Evolutionary conservation across 257 asterid species (phyloP), one percentile per base, ranked within the genome.

Genomic region (Hygrophila difformis): DNA sequence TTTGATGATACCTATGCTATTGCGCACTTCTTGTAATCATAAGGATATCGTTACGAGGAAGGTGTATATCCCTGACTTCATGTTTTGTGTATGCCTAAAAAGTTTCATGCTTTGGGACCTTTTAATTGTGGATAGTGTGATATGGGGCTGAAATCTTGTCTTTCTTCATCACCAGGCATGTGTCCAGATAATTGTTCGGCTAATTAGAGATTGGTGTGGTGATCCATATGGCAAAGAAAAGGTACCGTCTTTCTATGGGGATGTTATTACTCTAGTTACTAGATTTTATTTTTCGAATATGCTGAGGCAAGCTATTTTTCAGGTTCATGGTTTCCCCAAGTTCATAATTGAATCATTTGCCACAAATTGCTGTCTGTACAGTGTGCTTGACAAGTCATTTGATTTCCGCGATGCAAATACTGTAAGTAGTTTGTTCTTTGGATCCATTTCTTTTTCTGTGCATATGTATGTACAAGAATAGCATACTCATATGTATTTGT

Each of bases 331-430:
- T 39, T 91, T 91, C 67, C 69, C 49, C 49, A 67, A 61, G 46
- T 91, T 86, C 69, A 66, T 91, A 39, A 67, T 83, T 12, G 94
- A 81, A 59, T 65, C 76, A 13, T 91, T 91, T 65, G 93, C 94
- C 15, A 63, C 67, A 51, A 82, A 78, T 55, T 91, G 99, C 51
- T 91, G 99, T 49, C 66, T 91, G 55, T 69, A 82, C 78, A 91
- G 97, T 52, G 94, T 91, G 63, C 87, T 91, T 22, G 95, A 91
- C 66, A 76, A 78, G 59, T 86, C 99, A 60, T 91, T 86, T 20
- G 93, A 83, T 56, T 81, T 82, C 57, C 79, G 76, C 20, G 97
- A 91, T 74, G 89, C 99, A 39, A 87, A 83, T 62, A 74, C 94
- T 26, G 99, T 91, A 86, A 78, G 99, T 77, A 31, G 9, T 31